These are phyloP conservation scores for Solanum piurae DNA, from an alignment of 257 asterid species.

Conservation along the genomic window DNA sequence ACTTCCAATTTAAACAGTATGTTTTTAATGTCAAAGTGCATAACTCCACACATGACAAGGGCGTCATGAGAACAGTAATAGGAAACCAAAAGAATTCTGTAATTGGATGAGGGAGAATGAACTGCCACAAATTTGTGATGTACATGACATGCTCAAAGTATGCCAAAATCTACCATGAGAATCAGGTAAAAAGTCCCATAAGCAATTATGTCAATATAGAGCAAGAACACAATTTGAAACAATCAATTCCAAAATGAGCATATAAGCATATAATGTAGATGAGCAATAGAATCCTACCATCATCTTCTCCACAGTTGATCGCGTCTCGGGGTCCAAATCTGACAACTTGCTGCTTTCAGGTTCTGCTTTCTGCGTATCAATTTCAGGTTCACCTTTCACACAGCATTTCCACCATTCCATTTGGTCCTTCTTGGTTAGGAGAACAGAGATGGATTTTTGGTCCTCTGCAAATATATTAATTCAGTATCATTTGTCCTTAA, in stretches of 20 bases:
- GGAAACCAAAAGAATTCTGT: slow-evolving; percentile 18
- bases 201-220: background rate
- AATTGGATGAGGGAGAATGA: slow-evolving; percentile 4
- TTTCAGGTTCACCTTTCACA: slow-evolving; percentile 81
- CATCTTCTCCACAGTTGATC: slow-evolving; percentile 82
- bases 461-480: slow-evolving; percentile 42
- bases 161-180: background rate
- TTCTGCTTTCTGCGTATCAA: slow-evolving; percentile 77
- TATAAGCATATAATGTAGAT: background rate
- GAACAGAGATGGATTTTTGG: slow-evolving; percentile 56
- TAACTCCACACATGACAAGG: background rate
- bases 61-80: background rate
- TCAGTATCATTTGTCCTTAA: background rate
- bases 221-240: background rate
- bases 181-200: background rate
- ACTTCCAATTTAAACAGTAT: background rate
- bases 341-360: slow-evolving; percentile 67
- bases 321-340: slow-evolving; percentile 75
- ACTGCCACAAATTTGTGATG: background rate
- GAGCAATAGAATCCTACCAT: slow-evolving; percentile 39
- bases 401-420: slow-evolving; percentile 93
- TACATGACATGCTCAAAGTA: slow-evolving; percentile 4
- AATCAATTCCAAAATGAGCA: background rate
- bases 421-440: slow-evolving; percentile 70
- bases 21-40: background rate